Evolutionary conservation across 2,329 filamentous ascomycete genomes (phyloP), one percentile per base, ranked within the genome.

Genomic region (Venturia effusa): DNA sequence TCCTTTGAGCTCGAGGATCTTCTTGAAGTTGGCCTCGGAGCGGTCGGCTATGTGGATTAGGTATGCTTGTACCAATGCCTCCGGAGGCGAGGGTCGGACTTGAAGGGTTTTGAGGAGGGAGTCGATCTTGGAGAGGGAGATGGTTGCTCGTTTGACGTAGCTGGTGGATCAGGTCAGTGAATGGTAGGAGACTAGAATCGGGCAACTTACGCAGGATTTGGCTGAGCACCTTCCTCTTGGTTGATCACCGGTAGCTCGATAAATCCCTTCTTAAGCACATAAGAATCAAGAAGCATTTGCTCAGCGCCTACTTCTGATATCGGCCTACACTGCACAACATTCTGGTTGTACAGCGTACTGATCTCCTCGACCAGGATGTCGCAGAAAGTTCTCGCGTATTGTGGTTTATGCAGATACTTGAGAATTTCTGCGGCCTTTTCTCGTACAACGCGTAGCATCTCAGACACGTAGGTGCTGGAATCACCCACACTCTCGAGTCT

Each of bases 281-380:
- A 97, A 67, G 93, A 92, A 76, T 99, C 94, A 4, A 99, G 84
- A 24, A 97, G 82, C 92, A 99, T 97, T 85, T 96, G 94, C 75
- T 99, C 93, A 13, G 94, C 94, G 15, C 92, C 94, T 63, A 92
- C 90, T 76, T 97, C 94, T 5, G 91, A 93, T 60, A 99, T 88
- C 0, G 94, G 94, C 68, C 87, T 87, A 76, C 92, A 96, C 71
- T 90, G 89, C 51, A 95, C 90, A 65, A 97, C 88, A 71, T 89
- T 96, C 67, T 81, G 80, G 68, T 97, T 84, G 73, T 94, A 97
- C 0, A 86, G 83, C 64, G 82, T 88, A 19, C 89, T 88, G 67
- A 97, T 78, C 67, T 90, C 83, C 73, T 99, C 94, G 45, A 97
- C 90, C n/a, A 97, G 79, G 68, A 97, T 93, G 74, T 99, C 94